Conservation (phyloP, 139 green algal genomes). For the Microglena sp. region DNA sequence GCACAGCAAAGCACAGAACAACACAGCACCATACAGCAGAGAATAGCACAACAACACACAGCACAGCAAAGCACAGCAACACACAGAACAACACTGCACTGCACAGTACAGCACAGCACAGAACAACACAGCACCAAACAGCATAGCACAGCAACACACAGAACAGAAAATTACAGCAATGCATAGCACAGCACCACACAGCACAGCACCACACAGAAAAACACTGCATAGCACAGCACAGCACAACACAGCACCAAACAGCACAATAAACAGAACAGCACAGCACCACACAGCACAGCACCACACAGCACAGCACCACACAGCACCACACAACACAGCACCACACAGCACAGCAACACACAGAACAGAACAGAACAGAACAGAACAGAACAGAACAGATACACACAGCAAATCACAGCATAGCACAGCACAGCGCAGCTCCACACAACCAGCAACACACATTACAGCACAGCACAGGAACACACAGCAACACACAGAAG, state of each 20-base stretch:
- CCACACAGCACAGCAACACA: too few relatives aligned
- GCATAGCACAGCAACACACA: not conserved
- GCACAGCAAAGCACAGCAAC: not conserved
- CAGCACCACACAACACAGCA: not conserved
- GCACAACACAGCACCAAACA: not conserved
- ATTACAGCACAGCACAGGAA: too few relatives aligned
- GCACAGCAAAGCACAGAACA: not conserved
- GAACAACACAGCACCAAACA: not conserved
- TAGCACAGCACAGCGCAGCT: too few relatives aligned
- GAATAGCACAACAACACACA: not conserved
- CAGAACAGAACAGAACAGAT: too few relatives aligned
- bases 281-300: not conserved
- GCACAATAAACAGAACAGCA: not conserved
- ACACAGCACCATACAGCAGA: constrained; percentile 21
- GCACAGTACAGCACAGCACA: constrained; percentile 36
- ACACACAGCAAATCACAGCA: too few relatives aligned
- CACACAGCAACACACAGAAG: too few relatives aligned
- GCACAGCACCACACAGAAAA: too few relatives aligned
- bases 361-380: too few relatives aligned
- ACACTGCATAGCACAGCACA: not conserved
- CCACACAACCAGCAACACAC: too few relatives aligned
- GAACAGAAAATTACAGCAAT: not conserved
- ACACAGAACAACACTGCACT: constrained; percentile 11
- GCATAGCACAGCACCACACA: not conserved
- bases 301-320: not conserved